These are phyloP conservation scores for Cladobotryum protrusum DNA, from an alignment of 2,329 filamentous ascomycete species.

Conservation along the genomic window DNA sequence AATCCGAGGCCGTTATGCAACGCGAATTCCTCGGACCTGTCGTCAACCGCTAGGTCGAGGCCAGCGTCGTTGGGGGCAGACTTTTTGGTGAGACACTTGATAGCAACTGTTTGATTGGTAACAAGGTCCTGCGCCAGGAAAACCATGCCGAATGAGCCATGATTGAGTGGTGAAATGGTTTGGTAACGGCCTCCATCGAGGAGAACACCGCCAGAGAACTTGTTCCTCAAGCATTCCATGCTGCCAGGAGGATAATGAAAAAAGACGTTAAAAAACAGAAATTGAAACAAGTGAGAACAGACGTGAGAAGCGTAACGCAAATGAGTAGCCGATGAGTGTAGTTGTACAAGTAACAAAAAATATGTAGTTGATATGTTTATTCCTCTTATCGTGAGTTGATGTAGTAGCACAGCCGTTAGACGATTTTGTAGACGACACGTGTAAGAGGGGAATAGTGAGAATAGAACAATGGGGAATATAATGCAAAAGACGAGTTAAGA, in stretches of 20 bases:
- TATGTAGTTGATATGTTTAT: slow-evolving; percentile 13
- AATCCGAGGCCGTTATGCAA: slow-evolving; percentile 73
- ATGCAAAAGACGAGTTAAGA: slow-evolving; percentile 11
- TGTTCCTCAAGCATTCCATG: slow-evolving; percentile 82
- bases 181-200: slow-evolving; percentile 77
- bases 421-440: background rate
- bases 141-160: slow-evolving; percentile 98
- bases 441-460: slow-evolving; percentile 14
- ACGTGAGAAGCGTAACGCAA: slow-evolving; percentile 1
- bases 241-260: slow-evolving; percentile 16
- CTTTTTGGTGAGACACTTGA: slow-evolving; percentile 93
- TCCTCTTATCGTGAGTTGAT: slow-evolving; percentile 6
- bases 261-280: slow-evolving; percentile 15
- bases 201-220: slow-evolving; percentile 71
- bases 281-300: slow-evolving; percentile 13
- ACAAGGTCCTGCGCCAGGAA: slow-evolving; percentile 79
- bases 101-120: slow-evolving; percentile 76
- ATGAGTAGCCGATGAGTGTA: slow-evolving; percentile 17
- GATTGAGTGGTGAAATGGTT: slow-evolving; percentile 90
- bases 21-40: slow-evolving; percentile 72
- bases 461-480: background rate
- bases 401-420: slow-evolving; percentile 4
- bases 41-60: slow-evolving; percentile 67
- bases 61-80: slow-evolving; percentile 54
- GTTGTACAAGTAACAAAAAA: slow-evolving; percentile 22